These are phyloP conservation scores for Apophysomyces sp. DNA, from an alignment of 371 early-diverging fungal genomes.

Conservation along the genomic window DNA sequence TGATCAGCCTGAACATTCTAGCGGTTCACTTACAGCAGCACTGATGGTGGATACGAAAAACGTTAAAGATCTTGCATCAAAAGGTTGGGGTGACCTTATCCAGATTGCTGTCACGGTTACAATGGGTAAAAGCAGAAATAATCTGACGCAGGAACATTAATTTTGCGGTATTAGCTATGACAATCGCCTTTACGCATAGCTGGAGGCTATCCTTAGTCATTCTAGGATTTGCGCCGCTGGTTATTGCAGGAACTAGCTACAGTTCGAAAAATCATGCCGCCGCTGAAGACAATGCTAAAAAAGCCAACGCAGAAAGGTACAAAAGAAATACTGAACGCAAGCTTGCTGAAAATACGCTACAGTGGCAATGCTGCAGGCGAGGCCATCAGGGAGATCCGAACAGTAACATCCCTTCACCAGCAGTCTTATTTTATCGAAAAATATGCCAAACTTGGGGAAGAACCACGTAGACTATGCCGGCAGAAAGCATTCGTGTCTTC, in stretches of 20 bases:
- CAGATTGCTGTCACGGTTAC: conserved; percentile 52
- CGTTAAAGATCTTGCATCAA: conserved; percentile 67
- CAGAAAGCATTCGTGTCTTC: conserved; percentile 52
- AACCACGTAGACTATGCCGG: conserved; percentile 60
- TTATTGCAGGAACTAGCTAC: conserved; percentile 27
- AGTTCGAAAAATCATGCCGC: too few species aligned
- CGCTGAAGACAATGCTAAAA: conserved; percentile 50
- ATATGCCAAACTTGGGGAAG: conserved; percentile 52
- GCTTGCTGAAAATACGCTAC: background rate
- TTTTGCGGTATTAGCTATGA: conserved; percentile 7
- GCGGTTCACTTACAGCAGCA: conserved; percentile 81
- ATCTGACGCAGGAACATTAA: too few species aligned
- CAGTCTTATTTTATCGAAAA: conserved; percentile 47
- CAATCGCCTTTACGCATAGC: conserved; percentile 34
- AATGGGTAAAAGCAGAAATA: conserved; percentile 22
- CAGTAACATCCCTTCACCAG: conserved; percentile 75
- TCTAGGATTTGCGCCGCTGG: conserved; percentile 39
- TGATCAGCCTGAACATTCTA: conserved; percentile 78
- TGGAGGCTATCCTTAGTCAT: conserved; percentile 56
- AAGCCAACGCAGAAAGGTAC: conserved; percentile 50
- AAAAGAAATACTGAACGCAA: too few species aligned
- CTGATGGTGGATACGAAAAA: conserved; percentile 81
- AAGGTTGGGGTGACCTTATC: conserved; percentile 61
- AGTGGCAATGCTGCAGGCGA: conserved; percentile 72
- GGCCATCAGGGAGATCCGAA: conserved; percentile 76